Percentiles rank a stretch among this genome's conserved stretches.
Evolutionary conservation across 1,139 yeast genomes (phyloP).

Genomic region (Pichia sorboxylosa): DNA sequence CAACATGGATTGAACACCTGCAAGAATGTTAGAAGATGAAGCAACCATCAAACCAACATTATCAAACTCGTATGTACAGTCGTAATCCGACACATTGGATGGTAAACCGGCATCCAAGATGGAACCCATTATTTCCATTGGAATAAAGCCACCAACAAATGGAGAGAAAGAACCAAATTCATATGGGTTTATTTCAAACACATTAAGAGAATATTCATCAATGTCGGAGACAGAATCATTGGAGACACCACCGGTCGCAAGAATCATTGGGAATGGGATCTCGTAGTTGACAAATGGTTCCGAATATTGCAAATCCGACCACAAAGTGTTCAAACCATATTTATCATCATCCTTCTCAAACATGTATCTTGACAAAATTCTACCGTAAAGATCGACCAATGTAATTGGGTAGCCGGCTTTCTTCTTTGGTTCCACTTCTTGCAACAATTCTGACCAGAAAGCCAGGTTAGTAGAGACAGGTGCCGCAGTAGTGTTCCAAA

Average conservation of each 20-base stretch:
- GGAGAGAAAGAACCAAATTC: slow-evolving; percentile 66
- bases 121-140: slow-evolving; percentile 45
- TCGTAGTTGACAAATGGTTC: slow-evolving; percentile 25
- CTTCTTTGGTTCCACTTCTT: slow-evolving; percentile 37
- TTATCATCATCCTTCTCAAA: slow-evolving; percentile 32
- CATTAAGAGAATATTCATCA: slow-evolving; percentile 16
- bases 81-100: slow-evolving; percentile 17
- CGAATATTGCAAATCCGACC: slow-evolving; percentile 25
- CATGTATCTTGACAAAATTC: slow-evolving; percentile 41
- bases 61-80: slow-evolving; percentile 51
- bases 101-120: slow-evolving; percentile 19
- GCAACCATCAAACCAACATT: slow-evolving; percentile 66
- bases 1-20: slow-evolving; percentile 9
- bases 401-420: slow-evolving; percentile 44
- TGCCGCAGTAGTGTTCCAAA: slow-evolving; percentile 48
- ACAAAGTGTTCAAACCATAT: slow-evolving; percentile 24
- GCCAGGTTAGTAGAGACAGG: slow-evolving; percentile 21
- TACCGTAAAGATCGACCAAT: slow-evolving; percentile 59
- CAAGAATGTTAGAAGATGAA: slow-evolving; percentile 41
- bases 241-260: slow-evolving; percentile 28
- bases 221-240: slow-evolving; percentile 16
- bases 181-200: slow-evolving; percentile 49
- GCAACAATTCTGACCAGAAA: slow-evolving; percentile 40
- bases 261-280: slow-evolving; percentile 35
- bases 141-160: slow-evolving; percentile 37